Evolutionary conservation across 2,329 filamentous ascomycete species (phyloP).

Genomic region (Ophiostoma triangulosporum): DNA sequence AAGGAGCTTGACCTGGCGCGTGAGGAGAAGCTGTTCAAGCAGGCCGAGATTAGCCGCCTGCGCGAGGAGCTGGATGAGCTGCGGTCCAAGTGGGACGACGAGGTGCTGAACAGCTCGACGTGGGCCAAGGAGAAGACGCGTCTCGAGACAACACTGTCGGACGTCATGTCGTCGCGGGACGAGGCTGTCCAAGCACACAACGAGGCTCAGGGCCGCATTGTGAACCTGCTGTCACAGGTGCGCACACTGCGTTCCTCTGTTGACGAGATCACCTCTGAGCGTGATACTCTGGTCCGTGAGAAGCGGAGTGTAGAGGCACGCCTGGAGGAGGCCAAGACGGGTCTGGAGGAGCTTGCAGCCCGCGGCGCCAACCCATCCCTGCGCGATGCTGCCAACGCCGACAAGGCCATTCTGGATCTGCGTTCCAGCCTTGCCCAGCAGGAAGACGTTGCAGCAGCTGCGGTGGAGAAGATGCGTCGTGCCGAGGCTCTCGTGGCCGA

Average conservation of each 20-base stretch:
- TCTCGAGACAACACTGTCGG: conserved; percentile 76
- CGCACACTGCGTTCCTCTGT: conserved; percentile 69
- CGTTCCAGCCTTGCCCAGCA: conserved; percentile 83
- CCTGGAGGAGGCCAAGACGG: conserved; percentile 73
- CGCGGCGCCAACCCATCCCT: conserved; percentile 76
- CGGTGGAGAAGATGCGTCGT: conserved; percentile 92
- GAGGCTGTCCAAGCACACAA: conserved; percentile 89
- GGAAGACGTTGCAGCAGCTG: conserved; percentile 81
- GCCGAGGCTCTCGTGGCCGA: conserved; percentile 79
- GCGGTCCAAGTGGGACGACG: conserved; percentile 93
- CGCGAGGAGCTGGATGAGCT: conserved; percentile 95
- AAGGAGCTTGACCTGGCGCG: conserved; percentile 89
- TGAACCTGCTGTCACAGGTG: conserved; percentile 80
- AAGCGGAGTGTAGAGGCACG: conserved; percentile 81
- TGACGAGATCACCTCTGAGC: conserved; percentile 74
- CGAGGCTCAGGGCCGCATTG: conserved; percentile 86
- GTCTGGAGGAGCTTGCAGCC: conserved; percentile 75
- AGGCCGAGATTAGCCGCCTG: conserved; percentile 72
- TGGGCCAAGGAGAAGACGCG: conserved; percentile 97
- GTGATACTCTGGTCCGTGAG: conserved; percentile 72
- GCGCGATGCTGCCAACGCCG: conserved; percentile 76
- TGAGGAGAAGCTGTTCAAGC: conserved; percentile 75
- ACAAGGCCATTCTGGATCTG: conserved; percentile 65
- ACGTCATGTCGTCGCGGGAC: conserved; percentile 81
- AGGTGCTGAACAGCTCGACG: conserved; percentile 91